These are phyloP conservation scores for Scortechinia acanthostroma DNA, from an alignment of 2,329 filamentous ascomycete genomes.

Conservation along the genomic window DNA sequence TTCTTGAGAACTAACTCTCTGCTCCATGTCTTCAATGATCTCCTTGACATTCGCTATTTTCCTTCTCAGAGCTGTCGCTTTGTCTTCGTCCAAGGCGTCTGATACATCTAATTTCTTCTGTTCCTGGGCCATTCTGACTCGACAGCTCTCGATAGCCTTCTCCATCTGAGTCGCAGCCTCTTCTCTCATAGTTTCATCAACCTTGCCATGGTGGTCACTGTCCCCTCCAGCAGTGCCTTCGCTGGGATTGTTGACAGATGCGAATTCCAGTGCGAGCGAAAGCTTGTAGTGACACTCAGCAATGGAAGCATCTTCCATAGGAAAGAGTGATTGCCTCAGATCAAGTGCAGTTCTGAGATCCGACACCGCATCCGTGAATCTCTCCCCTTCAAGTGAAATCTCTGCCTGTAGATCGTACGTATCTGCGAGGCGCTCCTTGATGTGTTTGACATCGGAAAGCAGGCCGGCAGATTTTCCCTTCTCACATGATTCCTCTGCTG, in stretches of 20 bases:
- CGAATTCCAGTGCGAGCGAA: slow-evolving; percentile 57
- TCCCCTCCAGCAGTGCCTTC: slow-evolving; percentile 14
- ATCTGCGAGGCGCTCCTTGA: slow-evolving; percentile 54
- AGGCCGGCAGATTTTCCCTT: slow-evolving; percentile 30
- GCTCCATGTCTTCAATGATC: slow-evolving; percentile 53
- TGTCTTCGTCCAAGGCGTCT: slow-evolving; percentile 28
- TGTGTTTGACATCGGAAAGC: slow-evolving; percentile 23
- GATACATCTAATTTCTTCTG: slow-evolving; percentile 27
- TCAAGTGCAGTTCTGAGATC: slow-evolving; percentile 46
- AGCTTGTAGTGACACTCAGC: slow-evolving; percentile 63
- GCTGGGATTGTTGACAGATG: slow-evolving; percentile 33
- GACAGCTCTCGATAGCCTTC: slow-evolving; percentile 49
- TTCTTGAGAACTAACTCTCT: slow-evolving; percentile 30
- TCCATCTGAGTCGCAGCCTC: slow-evolving; percentile 53
- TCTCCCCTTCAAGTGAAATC: slow-evolving; percentile 58
- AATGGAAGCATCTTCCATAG: slow-evolving; percentile 45
- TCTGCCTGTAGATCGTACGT: slow-evolving; percentile 60
- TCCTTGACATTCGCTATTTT: slow-evolving; percentile 50
- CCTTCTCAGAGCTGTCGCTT: slow-evolving; percentile 26
- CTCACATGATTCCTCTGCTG: slow-evolving; percentile 24
- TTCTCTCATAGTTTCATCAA: slow-evolving; percentile 45
- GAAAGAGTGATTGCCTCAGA: slow-evolving; percentile 45
- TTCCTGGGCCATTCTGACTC: slow-evolving; percentile 42
- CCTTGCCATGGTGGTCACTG: slow-evolving; percentile 11
- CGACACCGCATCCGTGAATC: slow-evolving; percentile 48